Percentiles rank a stretch among this genome's conserved stretches.
Evolutionary conservation across 2,329 filamentous ascomycete species (phyloP).

Genomic region (Curvularia verruculosa): DNA sequence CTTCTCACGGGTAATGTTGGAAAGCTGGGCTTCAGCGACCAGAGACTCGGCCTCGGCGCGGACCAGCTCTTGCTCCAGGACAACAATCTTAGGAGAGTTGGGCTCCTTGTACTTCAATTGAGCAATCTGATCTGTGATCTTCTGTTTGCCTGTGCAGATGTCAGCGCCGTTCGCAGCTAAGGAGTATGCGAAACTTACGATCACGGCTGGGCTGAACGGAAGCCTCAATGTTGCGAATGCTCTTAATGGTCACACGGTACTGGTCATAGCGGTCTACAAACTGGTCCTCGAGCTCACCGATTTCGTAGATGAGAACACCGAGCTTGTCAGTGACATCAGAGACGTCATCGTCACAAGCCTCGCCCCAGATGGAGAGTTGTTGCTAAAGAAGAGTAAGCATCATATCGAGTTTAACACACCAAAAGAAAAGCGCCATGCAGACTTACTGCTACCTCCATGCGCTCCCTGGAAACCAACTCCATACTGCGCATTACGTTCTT

Average conservation of each 20-base stretch:
- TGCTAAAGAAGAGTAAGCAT: constrained; percentile 63
- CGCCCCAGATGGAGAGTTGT: constrained; percentile 99
- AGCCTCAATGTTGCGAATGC: constrained; percentile 97
- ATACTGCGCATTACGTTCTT: constrained; percentile 99
- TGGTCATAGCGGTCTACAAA: constrained; percentile 99
- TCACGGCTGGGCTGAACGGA: constrained; percentile 98
- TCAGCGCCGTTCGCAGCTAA: constrained; percentile 6
- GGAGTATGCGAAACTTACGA: constrained; percentile 64
- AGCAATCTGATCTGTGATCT: constrained; percentile 98
- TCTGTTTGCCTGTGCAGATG: constrained; percentile 79
- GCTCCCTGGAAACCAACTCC: constrained; percentile 91
- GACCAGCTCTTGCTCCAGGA: constrained; percentile 97
- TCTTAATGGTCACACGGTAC: constrained; percentile 99
- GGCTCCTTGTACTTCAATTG: constrained; percentile 99
- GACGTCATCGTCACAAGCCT: constrained; percentile 93
- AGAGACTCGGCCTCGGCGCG: constrained; percentile 98
- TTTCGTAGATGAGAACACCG: constrained; percentile 96
- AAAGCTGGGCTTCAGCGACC: constrained; percentile 95
- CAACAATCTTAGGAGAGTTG: constrained; percentile 95
- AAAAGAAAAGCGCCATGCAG: constrained; percentile 11
- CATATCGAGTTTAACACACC: constrained; percentile 4
- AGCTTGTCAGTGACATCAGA: constrained; percentile 99
- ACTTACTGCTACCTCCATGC: constrained; percentile 97
- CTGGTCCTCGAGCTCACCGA: constrained; percentile 96
- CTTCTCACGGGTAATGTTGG: constrained; percentile 99